phyloP scores from a whole-genome alignment of 2,329 filamentous ascomycete species.

The Penicillium griseofulvum region DNA sequence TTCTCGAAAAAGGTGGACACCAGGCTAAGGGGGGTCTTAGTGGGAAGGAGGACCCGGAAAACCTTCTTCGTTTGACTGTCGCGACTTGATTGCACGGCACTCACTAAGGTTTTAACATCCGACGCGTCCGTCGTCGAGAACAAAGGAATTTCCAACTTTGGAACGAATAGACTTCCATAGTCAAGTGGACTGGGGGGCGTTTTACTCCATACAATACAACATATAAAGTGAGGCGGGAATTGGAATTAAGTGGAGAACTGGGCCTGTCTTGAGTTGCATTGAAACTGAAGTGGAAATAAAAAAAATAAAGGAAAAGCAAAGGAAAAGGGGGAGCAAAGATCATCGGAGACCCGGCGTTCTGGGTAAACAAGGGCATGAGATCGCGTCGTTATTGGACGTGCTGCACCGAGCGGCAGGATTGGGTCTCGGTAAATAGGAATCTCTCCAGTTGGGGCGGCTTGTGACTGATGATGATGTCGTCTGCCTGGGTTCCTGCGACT shows the following conservation, averaged over 20 bases:
- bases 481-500: constrained; percentile 13
- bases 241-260: neutral
- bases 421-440: constrained; percentile 16
- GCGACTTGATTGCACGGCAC: neutral
- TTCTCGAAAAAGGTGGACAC: constrained; percentile 25
- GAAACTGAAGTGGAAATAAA: neutral
- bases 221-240: neutral
- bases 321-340: constrained; percentile 15
- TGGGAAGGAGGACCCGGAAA: neutral
- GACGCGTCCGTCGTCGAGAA: constrained; percentile 2
- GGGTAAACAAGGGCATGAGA: constrained; percentile 10
- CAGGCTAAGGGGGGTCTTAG: neutral
- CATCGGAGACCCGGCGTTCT: constrained; percentile 14
- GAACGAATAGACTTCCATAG: constrained; percentile 4
- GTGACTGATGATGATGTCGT: constrained; percentile 14
- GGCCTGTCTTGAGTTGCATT: neutral
- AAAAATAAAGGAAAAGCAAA: neutral
- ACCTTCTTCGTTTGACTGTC: neutral
- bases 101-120: neutral
- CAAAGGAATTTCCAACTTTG: neutral
- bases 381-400: constrained; percentile 12
- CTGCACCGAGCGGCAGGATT: constrained; percentile 19
- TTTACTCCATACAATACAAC: neutral
- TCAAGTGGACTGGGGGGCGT: neutral
- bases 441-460: constrained; percentile 16